A percentile compares a stretch with the other conserved stretches of the same genome.
Evolutionary conservation across 495 filamentous ascomycete species (phyloP).

Genomic region (Penicillium robsamsonii): DNA sequence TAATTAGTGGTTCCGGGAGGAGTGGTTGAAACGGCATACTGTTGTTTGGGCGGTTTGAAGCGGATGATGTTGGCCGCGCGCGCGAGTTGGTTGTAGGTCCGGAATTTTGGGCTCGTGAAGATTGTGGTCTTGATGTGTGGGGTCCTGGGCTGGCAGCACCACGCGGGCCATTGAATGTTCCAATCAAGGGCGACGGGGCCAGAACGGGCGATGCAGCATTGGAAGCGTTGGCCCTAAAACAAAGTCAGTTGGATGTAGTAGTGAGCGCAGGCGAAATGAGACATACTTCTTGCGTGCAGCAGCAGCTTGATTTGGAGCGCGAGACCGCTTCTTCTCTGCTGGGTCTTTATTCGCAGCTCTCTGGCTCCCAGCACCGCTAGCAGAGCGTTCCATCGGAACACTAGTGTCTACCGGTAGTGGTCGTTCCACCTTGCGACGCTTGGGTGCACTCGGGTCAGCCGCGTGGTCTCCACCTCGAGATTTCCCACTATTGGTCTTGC

Average conservation of each 20-base stretch:
- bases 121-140: constrained; percentile 50
- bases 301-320: constrained; percentile 57
- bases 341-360: constrained; percentile 55
- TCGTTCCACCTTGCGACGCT: constrained; percentile 80
- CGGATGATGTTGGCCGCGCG: constrained; percentile 58
- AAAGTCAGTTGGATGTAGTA: constrained; percentile 12
- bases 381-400: constrained; percentile 66
- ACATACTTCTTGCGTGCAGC: constrained; percentile 71
- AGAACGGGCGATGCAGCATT: constrained; percentile 63
- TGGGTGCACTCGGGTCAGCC: constrained; percentile 47
- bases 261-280: neutral
- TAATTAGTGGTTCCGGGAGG: constrained; percentile 3
- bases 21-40: constrained; percentile 25
- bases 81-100: constrained; percentile 55
- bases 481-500: constrained; percentile 61
- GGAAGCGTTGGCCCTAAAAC: constrained; percentile 49
- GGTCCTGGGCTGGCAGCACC: constrained; percentile 48
- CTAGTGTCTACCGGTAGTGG: constrained; percentile 43
- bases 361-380: constrained; percentile 52
- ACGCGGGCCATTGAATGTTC: constrained; percentile 53
- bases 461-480: constrained; percentile 56
- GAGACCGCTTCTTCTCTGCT: constrained; percentile 70
- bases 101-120: constrained; percentile 66
- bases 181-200: constrained; percentile 69
- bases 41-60: constrained; percentile 47